Evolutionary conservation across 139 green algal species (phyloP).

Genomic region (Coelastrella sp.): DNA sequence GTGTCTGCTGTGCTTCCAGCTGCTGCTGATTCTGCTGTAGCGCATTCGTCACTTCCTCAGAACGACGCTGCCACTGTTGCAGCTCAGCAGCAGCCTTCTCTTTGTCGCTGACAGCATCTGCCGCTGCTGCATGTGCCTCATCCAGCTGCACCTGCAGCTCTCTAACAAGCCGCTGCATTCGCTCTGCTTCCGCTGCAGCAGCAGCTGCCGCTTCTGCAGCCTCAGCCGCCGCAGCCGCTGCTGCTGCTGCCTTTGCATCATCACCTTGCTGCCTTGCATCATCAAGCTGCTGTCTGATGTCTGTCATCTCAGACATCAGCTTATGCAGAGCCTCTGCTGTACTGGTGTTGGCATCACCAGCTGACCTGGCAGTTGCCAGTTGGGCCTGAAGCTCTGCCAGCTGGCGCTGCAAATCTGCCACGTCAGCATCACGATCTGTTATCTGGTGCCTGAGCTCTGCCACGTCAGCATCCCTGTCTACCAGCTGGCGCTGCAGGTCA

Average conservation of each 20-base stretch:
- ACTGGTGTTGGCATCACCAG: too few relatives aligned
- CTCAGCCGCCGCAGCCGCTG: background rate
- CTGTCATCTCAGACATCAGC: background rate
- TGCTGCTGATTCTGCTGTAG: constrained; percentile 7
- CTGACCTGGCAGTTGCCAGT: too few relatives aligned
- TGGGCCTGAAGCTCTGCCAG: too few relatives aligned
- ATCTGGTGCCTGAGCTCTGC: background rate
- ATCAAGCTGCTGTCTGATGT: background rate
- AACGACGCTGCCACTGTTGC: constrained; percentile 2
- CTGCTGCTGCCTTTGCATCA: background rate
- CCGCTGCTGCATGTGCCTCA: background rate
- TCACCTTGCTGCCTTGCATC: background rate
- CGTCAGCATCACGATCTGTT: background rate
- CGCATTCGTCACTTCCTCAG: too few relatives aligned
- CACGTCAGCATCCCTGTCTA: too few relatives aligned
- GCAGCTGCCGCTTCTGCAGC: background rate
- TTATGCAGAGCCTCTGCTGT: background rate
- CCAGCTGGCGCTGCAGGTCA: constrained; percentile 22
- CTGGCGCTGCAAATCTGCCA: background rate
- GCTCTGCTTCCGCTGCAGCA: background rate
- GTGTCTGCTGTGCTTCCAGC: background rate
- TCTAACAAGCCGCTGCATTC: background rate
- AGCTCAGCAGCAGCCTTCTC: constrained; percentile 13
- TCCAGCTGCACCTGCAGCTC: constrained; percentile 25
- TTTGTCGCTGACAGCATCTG: too few relatives aligned